Percentiles rank a stretch among this genome's conserved stretches.
These are phyloP conservation scores for Neurospora pannonica DNA, from an alignment of 495 filamentous ascomycete species.

Conservation along the genomic window DNA sequence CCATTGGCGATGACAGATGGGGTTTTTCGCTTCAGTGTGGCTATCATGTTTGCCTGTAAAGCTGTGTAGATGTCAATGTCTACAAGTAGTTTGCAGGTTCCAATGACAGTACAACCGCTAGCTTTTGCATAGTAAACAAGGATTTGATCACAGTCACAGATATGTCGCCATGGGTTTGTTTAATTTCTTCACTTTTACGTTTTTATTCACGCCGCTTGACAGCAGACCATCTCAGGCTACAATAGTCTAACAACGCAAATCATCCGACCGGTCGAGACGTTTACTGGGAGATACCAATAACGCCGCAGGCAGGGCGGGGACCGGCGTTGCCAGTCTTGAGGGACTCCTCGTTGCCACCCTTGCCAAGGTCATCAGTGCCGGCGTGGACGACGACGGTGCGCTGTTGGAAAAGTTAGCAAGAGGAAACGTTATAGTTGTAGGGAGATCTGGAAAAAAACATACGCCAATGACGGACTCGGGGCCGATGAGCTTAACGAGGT, in stretches of 20 bases:
- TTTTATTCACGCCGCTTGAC: not conserved
- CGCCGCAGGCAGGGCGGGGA: constrained; percentile 85
- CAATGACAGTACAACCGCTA: not conserved
- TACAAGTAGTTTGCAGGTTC: not conserved
- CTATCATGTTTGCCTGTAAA: not conserved
- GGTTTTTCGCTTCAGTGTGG: not conserved
- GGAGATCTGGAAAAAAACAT: constrained; percentile 28
- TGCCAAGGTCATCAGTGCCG: constrained; percentile 92
- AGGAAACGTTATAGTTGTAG: not conserved
- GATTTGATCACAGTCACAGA: not conserved
- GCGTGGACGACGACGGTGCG: constrained; percentile 91
- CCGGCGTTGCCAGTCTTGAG: constrained; percentile 98
- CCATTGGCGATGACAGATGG: not conserved
- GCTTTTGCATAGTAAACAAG: not conserved
- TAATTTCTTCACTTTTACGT: not conserved
- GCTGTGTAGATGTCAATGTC: not conserved
- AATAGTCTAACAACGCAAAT: not conserved
- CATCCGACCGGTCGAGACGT: not conserved
- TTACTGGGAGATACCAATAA: constrained; percentile 76
- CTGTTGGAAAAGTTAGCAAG: constrained; percentile 33
- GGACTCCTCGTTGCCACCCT: constrained; percentile 81
- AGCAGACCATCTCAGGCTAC: not conserved
- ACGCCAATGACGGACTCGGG: constrained; percentile 92
- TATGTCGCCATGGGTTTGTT: too few relatives aligned
- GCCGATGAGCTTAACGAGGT: constrained; percentile 85